Base-by-base conservation (phyloP, 139 green algal genomes). In the Diplosphaera chodatii region DNA sequence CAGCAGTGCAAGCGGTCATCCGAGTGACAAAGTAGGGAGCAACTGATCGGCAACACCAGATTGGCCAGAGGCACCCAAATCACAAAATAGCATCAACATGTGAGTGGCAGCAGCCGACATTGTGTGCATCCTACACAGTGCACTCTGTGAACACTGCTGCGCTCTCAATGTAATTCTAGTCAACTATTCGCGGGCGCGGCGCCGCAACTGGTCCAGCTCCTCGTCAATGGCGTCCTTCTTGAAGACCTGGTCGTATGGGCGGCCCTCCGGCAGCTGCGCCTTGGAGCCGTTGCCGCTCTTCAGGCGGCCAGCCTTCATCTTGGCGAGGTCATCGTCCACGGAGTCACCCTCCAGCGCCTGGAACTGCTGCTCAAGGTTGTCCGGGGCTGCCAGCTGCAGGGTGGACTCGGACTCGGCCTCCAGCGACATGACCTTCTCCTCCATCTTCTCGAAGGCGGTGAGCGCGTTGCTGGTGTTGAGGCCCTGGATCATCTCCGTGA, bases 401-500 rank as follows among this genome's bases (percentile, higher is more conserved):
- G 86, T 85, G 37, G 93, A 91, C 74, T 99, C 94, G 10, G 88
- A 84, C 80, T 98, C 85, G 4, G 90, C 86, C 84, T 99, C 95
- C 89, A 98, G 83, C 21, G 83, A 68, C 75, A 99, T 84, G 27
- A 98, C 92, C 86, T 98, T 98, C 83, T 99, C 94, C 84, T 99
- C 95, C 95, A 99, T 99, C 69, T 89, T 91, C 69, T 98, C 94
- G 78, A 98, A 98, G 1, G 95, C 95, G 10, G 86, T 87, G 20
- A 97, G 73, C 0, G 91, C 82, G 75, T 82, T 97, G 84, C 79
- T 93, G 62, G 91, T 96, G 84, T 88, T 90, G 32, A 99, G 79
- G 22, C 81, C 80, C 20, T 73, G 70, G 40, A 86, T 71, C 78
- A 91, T 87, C 40, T 86, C 77, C 27, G 78, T 73, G 68, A 89